Evolutionary conservation across 169 alveolate species (phyloP), one percentile per base, ranked within the genome.

Genomic region (Plasmodium blacklocki): DNA sequence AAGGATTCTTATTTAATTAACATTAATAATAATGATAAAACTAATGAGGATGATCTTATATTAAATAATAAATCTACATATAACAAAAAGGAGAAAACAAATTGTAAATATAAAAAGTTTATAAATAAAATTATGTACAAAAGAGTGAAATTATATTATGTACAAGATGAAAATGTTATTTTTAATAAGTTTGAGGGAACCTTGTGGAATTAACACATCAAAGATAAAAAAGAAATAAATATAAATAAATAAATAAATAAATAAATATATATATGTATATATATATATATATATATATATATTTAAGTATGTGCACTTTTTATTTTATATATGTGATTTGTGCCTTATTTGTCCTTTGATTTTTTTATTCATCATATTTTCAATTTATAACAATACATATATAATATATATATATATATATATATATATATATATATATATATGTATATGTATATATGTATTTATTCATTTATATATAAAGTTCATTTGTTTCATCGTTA

Each of bases 111-210:
- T 54, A 32, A 32, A 32, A 32, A 32, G 43, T 76, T 76, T 64
- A 71, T 80, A 18, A 80, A 80, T 9, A 80, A 70, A 80, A 67
- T 80, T 72, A 11, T 80, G 90, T 63, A 67, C 62, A 80, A 68
- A 80, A 80, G 67, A 32, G 64, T 80, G 15, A 80, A 80, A 19
- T 73, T 80, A 18, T 80, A 67, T 54, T 80, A 67, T 29, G 73
- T 80, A 12, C 43, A 71, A 7, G 83, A 68, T 80, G 90, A 80
- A 60, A 73, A 19, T 23, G 19, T 80, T 21, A 80, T 80, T 80
- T 80, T 80, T 80, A 62, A 80, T 67, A 80, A 80, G 50, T 80
- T 32, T 63, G 56, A 15, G 21, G 90, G 90, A 21, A 80, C 90
- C 15, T 54, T 80, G 11, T 80, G 90, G 90, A 73, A 73, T 39